phyloP scores from a whole-genome alignment of 495 filamentous ascomycete species.

The Apiosordaria backusii region DNA sequence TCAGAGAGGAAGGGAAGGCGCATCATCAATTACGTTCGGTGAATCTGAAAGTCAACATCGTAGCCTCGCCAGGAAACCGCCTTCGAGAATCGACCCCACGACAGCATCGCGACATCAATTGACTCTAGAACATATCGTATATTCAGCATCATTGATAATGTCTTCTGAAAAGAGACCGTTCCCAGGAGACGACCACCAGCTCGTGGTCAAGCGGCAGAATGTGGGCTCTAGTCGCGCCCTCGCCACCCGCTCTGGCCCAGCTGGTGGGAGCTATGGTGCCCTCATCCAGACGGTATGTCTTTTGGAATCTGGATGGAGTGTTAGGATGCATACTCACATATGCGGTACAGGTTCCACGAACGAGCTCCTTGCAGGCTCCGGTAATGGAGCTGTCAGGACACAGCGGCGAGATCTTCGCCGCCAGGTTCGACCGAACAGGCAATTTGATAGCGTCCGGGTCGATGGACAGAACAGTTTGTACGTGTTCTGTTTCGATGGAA shows the following conservation, averaged over 20 bases:
- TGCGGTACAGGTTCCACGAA: conserved; percentile 65
- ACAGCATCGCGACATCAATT: conserved; percentile 7
- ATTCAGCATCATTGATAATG: background rate
- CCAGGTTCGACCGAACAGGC: conserved; percentile 83
- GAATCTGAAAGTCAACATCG: background rate
- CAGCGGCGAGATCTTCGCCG: conserved; percentile 80
- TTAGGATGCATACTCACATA: conserved; percentile 24
- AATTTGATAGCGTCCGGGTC: conserved; percentile 90
- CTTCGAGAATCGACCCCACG: background rate
- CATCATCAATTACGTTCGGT: conserved; percentile 12
- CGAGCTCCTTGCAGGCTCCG: conserved; percentile 82
- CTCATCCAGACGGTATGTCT: conserved; percentile 78
- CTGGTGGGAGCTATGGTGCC: conserved; percentile 61
- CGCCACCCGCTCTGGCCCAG: conserved; percentile 59
- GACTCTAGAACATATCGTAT: background rate
- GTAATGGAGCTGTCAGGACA: conserved; percentile 91
- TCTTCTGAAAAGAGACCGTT: conserved; percentile 83
- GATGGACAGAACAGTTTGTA: conserved; percentile 91
- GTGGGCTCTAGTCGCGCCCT: conserved; percentile 60
- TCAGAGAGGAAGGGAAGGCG: background rate
- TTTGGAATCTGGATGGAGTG: conserved; percentile 11
- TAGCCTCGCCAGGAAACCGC: background rate
- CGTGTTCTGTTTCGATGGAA: background rate
- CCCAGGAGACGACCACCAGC: conserved; percentile 71
- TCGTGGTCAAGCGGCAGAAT: conserved; percentile 88